phyloP scores from a whole-genome alignment of 352 stramenopile genomes.

The Pythium angustatum region DNA sequence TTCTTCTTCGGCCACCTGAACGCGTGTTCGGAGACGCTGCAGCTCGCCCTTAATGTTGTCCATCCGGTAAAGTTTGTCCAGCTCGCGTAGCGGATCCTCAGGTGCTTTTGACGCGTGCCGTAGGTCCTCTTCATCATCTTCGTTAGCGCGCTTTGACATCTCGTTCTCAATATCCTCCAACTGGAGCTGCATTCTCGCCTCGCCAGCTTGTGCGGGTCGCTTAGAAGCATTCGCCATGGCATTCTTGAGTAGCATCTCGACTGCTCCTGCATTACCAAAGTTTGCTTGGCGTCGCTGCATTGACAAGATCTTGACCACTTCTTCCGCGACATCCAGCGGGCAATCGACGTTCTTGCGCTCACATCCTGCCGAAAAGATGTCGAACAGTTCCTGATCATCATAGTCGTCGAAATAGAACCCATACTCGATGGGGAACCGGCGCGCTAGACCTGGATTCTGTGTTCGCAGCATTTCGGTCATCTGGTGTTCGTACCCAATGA shows the following conservation, averaged over 20 bases:
- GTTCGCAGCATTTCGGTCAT: constrained; percentile 91
- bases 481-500: constrained; percentile 89
- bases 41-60: constrained; percentile 61
- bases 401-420: constrained; percentile 95
- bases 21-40: constrained; percentile 49
- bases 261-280: constrained; percentile 91
- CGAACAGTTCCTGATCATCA: constrained; percentile 76
- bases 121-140: constrained; percentile 11
- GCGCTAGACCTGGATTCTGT: constrained; percentile 86
- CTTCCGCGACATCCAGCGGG: constrained; percentile 50
- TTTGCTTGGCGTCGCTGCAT: constrained; percentile 75
- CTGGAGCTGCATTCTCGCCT: constrained; percentile 39
- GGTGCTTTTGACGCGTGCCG: neutral
- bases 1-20: constrained; percentile 70
- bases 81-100: constrained; percentile 44
- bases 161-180: constrained; percentile 61
- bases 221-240: constrained; percentile 64
- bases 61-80: constrained; percentile 64
- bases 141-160: constrained; percentile 32
- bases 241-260: constrained; percentile 80
- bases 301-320: constrained; percentile 56
- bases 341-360: constrained; percentile 51
- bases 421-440: constrained; percentile 87
- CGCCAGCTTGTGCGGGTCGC: constrained; percentile 41
- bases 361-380: constrained; percentile 65